Evolutionary conservation across 2,329 filamentous ascomycete species (phyloP).

Genomic region (Xylaria sp.): DNA sequence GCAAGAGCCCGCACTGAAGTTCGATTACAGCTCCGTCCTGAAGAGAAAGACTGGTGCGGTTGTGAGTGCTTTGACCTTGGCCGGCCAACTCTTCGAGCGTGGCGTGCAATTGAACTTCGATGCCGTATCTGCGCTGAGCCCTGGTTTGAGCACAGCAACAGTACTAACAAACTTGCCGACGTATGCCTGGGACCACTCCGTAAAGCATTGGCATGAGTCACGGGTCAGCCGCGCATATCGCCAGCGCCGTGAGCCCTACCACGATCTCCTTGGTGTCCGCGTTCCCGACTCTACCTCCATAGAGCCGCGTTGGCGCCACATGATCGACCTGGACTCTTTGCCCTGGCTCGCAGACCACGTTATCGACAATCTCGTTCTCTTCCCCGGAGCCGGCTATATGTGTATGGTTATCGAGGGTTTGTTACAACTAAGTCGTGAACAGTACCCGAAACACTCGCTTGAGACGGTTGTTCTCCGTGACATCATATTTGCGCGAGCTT

Average conservation of each 20-base stretch:
- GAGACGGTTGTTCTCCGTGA: constrained; percentile 11
- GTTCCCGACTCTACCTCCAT: not conserved
- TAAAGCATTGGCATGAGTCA: constrained; percentile 19
- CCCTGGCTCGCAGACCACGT: constrained; percentile 18
- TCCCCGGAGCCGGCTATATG: constrained; percentile 16
- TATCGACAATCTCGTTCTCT: constrained; percentile 11
- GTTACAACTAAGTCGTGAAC: constrained; percentile 5
- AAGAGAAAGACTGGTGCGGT: constrained; percentile 5
- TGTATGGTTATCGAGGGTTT: constrained; percentile 16
- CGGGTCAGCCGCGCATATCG: constrained; percentile 9
- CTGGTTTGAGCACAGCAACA: not conserved
- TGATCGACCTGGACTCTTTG: constrained; percentile 1
- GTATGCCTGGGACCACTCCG: constrained; percentile 19
- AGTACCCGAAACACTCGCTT: not conserved
- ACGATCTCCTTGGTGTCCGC: constrained; percentile 16
- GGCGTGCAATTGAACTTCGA: not conserved
- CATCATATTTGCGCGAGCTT: constrained; percentile 10
- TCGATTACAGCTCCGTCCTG: constrained; percentile 8
- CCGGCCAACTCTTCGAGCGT: constrained; percentile 6
- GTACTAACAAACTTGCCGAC: constrained; percentile 10
- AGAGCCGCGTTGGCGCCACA: constrained; percentile 12
- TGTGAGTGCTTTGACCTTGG: not conserved
- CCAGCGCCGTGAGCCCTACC: constrained; percentile 7
- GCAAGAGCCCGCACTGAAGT: not conserved
- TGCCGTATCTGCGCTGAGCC: not conserved